These are phyloP conservation scores for Neopestalotiopsis clavispora DNA, from an alignment of 2,329 filamentous ascomycete genomes.

Conservation along the genomic window DNA sequence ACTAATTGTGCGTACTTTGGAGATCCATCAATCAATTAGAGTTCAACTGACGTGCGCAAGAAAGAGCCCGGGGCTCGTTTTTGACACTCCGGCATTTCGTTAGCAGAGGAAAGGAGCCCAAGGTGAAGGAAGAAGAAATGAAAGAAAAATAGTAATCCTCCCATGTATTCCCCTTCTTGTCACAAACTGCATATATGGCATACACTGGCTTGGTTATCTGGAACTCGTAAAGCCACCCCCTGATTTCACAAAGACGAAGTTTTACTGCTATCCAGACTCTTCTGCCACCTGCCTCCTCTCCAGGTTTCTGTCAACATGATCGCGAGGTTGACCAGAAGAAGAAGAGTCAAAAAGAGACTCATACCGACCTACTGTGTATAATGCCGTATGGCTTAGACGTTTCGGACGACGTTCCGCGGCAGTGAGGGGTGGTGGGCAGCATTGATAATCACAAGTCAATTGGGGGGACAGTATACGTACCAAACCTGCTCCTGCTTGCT, in stretches of 20 bases:
- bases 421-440: background rate
- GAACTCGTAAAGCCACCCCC: background rate
- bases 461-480: background rate
- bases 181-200: background rate
- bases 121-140: background rate
- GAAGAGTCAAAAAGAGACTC: background rate
- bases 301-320: too few species aligned
- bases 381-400: background rate
- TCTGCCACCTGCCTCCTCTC: too few species aligned
- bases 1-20: background rate
- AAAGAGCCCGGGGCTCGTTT: background rate
- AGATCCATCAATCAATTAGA: constrained; percentile 8
- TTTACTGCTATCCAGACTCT: too few species aligned
- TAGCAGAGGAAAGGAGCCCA: background rate
- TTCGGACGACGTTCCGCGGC: background rate
- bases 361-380: background rate
- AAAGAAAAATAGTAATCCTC: background rate
- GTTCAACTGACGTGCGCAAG: constrained; percentile 9
- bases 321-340: background rate
- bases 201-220: background rate
- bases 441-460: background rate
- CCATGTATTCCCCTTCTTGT: background rate
- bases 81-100: constrained; percentile 12
- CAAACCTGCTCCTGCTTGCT: background rate
- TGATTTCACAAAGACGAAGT: background rate